phyloP scores from a whole-genome alignment of 805 yeast species.

The Yamadazyma insecticola region DNA sequence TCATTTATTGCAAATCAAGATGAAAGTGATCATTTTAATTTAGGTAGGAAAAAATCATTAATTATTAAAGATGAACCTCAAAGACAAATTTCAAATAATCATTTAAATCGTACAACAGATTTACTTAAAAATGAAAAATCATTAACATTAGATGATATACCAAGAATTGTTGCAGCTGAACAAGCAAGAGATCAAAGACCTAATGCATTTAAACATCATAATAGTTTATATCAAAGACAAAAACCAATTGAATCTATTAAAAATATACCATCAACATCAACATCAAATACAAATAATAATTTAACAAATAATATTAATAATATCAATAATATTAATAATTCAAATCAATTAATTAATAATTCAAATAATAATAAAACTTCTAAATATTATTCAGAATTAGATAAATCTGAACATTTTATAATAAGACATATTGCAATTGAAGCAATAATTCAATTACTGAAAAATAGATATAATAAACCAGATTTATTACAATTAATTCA shows the following conservation, averaged over 20 bases:
- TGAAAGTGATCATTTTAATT: constrained; percentile 22
- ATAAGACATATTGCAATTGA: constrained; percentile 57
- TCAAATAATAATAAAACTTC: constrained; percentile 1
- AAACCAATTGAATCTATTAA: constrained; percentile 3
- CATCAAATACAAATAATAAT: neutral
- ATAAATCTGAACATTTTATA: constrained; percentile 51
- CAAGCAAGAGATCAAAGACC: constrained; percentile 93
- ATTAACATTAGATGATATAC: constrained; percentile 91
- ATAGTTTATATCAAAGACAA: constrained; percentile 36
- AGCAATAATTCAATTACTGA: constrained; percentile 37
- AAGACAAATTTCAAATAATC: constrained; percentile 22
- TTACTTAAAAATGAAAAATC: constrained; percentile 77
- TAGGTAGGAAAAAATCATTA: constrained; percentile 16
- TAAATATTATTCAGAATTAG: constrained; percentile 62
- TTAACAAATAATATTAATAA: neutral
- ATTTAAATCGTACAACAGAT: constrained; percentile 61
- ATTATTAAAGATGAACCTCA: constrained; percentile 36
- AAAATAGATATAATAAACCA: constrained; percentile 21
- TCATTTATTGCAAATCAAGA: constrained; percentile 22
- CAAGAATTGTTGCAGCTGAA: constrained; percentile 94
- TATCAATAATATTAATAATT: neutral
- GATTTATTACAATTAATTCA: constrained; percentile 40
- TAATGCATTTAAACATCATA: constrained; percentile 83
- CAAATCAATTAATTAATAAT: neutral
- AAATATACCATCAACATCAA: constrained; percentile 1